Evolutionary conservation across 176 grass and related monocot species (phyloP).

Genomic region (Phyllostachys edulis): DNA sequence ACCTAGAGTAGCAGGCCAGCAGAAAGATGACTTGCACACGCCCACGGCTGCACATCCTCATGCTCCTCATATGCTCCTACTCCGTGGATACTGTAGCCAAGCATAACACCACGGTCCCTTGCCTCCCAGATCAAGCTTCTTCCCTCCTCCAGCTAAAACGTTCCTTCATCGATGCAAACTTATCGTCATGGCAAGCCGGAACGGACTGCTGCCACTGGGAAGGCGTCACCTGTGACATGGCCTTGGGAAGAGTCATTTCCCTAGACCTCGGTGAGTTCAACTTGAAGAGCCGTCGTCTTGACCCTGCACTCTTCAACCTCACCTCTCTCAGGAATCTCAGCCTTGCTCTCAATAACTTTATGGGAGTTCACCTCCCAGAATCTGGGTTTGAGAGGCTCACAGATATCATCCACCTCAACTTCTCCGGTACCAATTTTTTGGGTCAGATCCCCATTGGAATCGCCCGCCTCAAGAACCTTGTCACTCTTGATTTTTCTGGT

Average conservation of each 20-base stretch:
- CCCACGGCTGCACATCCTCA: no score
- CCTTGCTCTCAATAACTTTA: slow-evolving; percentile 19
- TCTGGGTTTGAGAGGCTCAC: slow-evolving; percentile 2
- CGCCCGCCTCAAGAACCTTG: slow-evolving; percentile 19
- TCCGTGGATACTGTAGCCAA: not conserved
- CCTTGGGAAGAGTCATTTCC: not conserved
- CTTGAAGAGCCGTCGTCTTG: not conserved
- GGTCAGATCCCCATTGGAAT: slow-evolving; percentile 12
- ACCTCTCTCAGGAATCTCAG: slow-evolving; percentile 1
- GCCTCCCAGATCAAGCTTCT: not conserved
- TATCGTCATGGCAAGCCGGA: not conserved
- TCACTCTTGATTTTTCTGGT: slow-evolving; percentile 19
- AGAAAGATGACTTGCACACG: no score
- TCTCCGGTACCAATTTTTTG: not conserved
- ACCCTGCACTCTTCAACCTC: slow-evolving; percentile 1
- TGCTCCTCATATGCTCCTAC: not conserved
- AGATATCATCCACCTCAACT: not conserved
- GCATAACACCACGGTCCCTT: not conserved
- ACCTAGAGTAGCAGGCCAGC: no score
- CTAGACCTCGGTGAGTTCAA: not conserved
- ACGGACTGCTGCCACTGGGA: slow-evolving; percentile 28
- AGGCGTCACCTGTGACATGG: slow-evolving; percentile 1
- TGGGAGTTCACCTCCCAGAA: not conserved
- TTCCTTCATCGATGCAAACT: not conserved
- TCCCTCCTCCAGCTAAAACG: slow-evolving; percentile 20